These are phyloP conservation scores for Vanderwaltozyma yarrowii DNA, from an alignment of 805 yeast genomes.

Conservation along the genomic window DNA sequence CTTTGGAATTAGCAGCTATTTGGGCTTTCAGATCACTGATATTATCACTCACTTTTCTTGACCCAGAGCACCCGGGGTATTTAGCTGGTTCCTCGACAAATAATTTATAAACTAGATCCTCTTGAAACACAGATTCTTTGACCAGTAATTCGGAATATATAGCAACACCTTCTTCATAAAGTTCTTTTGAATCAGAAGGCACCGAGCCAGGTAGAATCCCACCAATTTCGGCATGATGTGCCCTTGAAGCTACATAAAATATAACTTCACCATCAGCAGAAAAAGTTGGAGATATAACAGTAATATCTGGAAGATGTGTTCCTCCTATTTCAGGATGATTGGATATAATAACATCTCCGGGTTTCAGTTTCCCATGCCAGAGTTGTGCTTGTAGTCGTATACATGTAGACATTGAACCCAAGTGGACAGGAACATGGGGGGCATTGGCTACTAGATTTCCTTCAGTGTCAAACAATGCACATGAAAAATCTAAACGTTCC, in stretches of 20 bases:
- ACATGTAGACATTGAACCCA: slow-evolving; percentile 80
- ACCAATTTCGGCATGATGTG: slow-evolving; percentile 96
- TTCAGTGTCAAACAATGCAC: slow-evolving; percentile 67
- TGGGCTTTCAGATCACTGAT: slow-evolving; percentile 79
- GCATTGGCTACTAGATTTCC: slow-evolving; percentile 85
- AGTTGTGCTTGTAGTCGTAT: slow-evolving; percentile 52
- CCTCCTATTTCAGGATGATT: slow-evolving; percentile 84
- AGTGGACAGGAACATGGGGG: slow-evolving; percentile 79
- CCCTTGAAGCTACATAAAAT: slow-evolving; percentile 88
- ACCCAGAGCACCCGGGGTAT: slow-evolving; percentile 81
- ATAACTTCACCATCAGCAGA: slow-evolving; percentile 45
- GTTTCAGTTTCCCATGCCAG: slow-evolving; percentile 54
- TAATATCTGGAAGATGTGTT: slow-evolving; percentile 81
- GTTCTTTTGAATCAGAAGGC: slow-evolving; percentile 82
- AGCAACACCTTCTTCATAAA: slow-evolving; percentile 88
- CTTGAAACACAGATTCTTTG: slow-evolving; percentile 62
- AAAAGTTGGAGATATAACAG: slow-evolving; percentile 86
- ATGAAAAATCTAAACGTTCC: slow-evolving; percentile 73
- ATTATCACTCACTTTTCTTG: slow-evolving; percentile 75
- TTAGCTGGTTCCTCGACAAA: slow-evolving; percentile 67
- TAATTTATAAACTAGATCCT: slow-evolving; percentile 50
- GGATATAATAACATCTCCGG: slow-evolving; percentile 69
- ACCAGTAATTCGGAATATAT: slow-evolving; percentile 72
- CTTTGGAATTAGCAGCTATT: slow-evolving; percentile 81
- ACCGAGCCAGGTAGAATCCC: slow-evolving; percentile 87